Percentiles rank a stretch among this genome's conserved stretches.
Evolutionary conservation across 1,284 basidiomycete species (phyloP).

Genomic region (Papiliotrema nemorosa): DNA sequence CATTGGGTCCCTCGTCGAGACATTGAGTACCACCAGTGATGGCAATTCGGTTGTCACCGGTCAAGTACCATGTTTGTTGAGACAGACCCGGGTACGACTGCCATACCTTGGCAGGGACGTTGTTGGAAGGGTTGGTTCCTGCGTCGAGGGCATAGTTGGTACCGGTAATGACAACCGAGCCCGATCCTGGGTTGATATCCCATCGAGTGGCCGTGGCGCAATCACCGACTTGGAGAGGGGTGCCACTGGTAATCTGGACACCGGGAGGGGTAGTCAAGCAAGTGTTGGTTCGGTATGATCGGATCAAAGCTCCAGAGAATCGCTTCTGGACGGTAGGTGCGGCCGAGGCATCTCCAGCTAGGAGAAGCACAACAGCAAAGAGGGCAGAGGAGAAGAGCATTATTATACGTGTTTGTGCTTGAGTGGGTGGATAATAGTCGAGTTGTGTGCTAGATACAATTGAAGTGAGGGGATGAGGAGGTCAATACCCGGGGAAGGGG

Average conservation of each 20-base stretch:
- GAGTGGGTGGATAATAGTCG: no score
- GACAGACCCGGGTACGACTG: constrained; percentile 12
- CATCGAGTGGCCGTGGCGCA: constrained; percentile 8
- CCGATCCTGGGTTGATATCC: constrained; percentile 20
- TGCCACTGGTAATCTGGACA: neutral
- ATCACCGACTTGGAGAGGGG: neutral
- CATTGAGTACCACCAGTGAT: constrained; percentile 18
- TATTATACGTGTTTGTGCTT: no score
- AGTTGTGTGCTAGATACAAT: no score
- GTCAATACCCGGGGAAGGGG: no score
- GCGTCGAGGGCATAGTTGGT: constrained; percentile 26
- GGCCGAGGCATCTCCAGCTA: constrained; percentile 9
- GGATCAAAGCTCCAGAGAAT: constrained; percentile 13
- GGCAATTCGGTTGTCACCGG: constrained; percentile 17
- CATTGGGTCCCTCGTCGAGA: constrained; percentile 15
- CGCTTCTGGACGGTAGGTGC: constrained; percentile 17
- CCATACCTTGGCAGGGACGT: constrained; percentile 17
- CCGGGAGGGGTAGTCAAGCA: constrained; percentile 6
- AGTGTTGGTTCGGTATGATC: constrained; percentile 8
- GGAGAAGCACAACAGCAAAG: constrained; percentile 6
- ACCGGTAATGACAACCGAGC: constrained; percentile 9
- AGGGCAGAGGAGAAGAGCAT: neutral
- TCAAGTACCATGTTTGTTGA: constrained; percentile 16
- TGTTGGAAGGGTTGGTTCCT: constrained; percentile 16
- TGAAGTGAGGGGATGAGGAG: no score